Conservation (phyloP, 495 filamentous ascomycete genomes). For the Pyronema domesticum region DNA sequence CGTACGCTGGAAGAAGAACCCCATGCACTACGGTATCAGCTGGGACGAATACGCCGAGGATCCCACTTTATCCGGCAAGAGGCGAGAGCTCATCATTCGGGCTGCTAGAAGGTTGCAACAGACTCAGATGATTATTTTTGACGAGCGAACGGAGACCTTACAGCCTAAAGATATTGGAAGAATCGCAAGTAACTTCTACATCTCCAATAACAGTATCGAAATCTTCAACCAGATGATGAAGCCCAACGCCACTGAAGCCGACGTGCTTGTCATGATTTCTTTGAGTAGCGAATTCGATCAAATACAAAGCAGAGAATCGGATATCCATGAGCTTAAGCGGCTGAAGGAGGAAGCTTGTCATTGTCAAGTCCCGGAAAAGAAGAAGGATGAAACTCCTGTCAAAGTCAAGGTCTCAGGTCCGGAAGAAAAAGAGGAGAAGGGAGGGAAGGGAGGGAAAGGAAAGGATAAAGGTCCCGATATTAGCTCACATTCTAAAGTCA, state of each 20-base stretch:
- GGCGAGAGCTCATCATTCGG: slow-evolving; percentile 66
- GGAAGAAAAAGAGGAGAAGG: not conserved
- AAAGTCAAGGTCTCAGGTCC: slow-evolving; percentile 2
- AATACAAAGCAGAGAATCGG: slow-evolving; percentile 75
- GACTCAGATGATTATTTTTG: slow-evolving; percentile 98
- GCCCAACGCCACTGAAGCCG: slow-evolving; percentile 61
- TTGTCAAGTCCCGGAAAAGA: slow-evolving; percentile 34
- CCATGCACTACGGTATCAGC: slow-evolving; percentile 85
- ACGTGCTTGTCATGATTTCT: slow-evolving; percentile 85
- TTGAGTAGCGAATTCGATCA: slow-evolving; percentile 96
- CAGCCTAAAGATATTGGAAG: slow-evolving; percentile 83
- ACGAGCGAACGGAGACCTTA: slow-evolving; percentile 78
- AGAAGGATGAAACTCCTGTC: not conserved
- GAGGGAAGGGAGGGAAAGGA: slow-evolving; percentile 25
- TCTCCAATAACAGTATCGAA: slow-evolving; percentile 78
- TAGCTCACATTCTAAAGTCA: slow-evolving; percentile 74
- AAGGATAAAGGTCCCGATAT: slow-evolving; percentile 45
- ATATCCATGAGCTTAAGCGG: slow-evolving; percentile 56
- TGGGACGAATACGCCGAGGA: slow-evolving; percentile 82
- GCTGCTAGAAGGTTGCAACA: slow-evolving; percentile 71
- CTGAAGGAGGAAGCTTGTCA: slow-evolving; percentile 43
- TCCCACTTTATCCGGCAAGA: slow-evolving; percentile 60
- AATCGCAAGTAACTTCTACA: slow-evolving; percentile 94
- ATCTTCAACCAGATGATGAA: slow-evolving; percentile 91
- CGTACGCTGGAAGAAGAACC: slow-evolving; percentile 85